Conservation (phyloP, 1,139 yeast genomes). For the Geotrichum citri-aurantii region DNA sequence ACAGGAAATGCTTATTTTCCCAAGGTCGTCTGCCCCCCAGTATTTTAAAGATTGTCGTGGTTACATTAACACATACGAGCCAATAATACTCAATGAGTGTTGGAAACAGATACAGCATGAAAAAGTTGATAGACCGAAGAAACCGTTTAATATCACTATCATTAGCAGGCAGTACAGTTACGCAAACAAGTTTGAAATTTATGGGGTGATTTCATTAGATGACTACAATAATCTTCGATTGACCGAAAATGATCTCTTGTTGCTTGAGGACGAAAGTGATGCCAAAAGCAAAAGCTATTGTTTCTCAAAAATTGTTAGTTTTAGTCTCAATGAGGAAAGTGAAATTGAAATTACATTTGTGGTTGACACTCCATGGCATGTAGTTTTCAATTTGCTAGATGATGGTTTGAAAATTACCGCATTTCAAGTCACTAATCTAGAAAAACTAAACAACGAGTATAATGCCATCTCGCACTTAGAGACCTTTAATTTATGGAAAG, state of each 20-base stretch:
- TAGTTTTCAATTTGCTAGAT: neutral
- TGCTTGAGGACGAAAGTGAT: neutral
- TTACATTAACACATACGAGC: neutral
- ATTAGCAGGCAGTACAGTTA: neutral
- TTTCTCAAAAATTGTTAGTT: neutral
- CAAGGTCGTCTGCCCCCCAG: neutral
- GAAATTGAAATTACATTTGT: neutral
- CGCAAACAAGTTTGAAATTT: neutral
- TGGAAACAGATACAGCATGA: neutral
- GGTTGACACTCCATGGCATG: neutral
- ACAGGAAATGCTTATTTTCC: neutral
- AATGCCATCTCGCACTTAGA: neutral
- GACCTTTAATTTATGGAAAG: neutral
- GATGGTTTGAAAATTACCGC: neutral
- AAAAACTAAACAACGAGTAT: neutral
- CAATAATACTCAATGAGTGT: neutral
- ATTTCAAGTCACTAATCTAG: neutral
- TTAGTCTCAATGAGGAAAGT: neutral
- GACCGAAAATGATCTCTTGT: neutral
- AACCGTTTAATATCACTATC: neutral
- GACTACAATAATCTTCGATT: neutral
- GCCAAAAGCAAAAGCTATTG: neutral
- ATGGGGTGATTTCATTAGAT: neutral
- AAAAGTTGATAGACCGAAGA: neutral
- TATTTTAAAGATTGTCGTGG: neutral